Percentiles rank a stretch among this genome's conserved stretches.
Conservation (phyloP, 1,284 basidiomycete species). For the Irpex sp. region DNA sequence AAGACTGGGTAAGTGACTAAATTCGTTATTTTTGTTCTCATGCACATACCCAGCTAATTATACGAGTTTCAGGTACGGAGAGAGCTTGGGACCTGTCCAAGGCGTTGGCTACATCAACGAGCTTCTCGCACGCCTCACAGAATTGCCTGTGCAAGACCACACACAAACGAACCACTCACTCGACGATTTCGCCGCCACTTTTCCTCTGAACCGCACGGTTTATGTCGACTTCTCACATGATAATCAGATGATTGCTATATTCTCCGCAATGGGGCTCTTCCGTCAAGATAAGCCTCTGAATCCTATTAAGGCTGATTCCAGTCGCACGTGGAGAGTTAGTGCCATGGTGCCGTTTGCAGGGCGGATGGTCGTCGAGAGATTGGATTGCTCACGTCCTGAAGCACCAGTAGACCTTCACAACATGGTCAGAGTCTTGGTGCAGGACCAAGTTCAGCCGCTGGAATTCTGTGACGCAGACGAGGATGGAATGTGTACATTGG, state of each 20-base stretch:
- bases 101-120: constrained; percentile 85
- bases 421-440: constrained; percentile 40
- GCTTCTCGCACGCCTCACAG: constrained; percentile 77
- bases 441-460: constrained; percentile 63
- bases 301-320: constrained; percentile 35
- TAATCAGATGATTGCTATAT: constrained; percentile 77
- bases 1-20: background rate
- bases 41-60: background rate
- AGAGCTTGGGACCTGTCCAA: constrained; percentile 64
- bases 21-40: background rate
- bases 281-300: constrained; percentile 35
- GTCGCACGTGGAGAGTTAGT: constrained; percentile 49
- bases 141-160: constrained; percentile 53
- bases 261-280: constrained; percentile 72
- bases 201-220: constrained; percentile 65
- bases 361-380: constrained; percentile 60
- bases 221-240: constrained; percentile 84
- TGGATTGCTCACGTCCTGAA: constrained; percentile 36
- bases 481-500: constrained; percentile 61
- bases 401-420: background rate
- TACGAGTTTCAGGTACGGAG: constrained; percentile 49
- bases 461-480: constrained; percentile 50
- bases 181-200: constrained; percentile 59
- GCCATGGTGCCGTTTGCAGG: constrained; percentile 61
- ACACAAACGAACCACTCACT: constrained; percentile 81